A percentile compares a stretch with the other conserved stretches of the same genome.
phyloP scores from a whole-genome alignment of 2,329 filamentous ascomycete species.

The Apiospora rasikravindrae region DNA sequence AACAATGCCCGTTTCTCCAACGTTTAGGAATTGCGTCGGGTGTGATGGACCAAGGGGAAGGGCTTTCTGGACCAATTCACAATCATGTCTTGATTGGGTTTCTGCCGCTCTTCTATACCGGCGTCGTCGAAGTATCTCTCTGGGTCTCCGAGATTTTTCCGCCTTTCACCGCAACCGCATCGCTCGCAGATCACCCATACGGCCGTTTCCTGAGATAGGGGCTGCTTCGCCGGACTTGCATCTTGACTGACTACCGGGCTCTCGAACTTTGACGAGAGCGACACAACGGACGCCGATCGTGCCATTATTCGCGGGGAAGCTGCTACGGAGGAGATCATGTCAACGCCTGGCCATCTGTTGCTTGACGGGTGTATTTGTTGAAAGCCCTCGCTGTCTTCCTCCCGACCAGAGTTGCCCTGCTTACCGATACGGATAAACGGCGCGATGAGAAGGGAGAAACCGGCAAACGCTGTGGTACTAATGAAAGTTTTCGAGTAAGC shows the following conservation, averaged over 20 bases:
- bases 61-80: slow-evolving; percentile 8
- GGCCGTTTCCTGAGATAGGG: slow-evolving; percentile 33
- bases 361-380: slow-evolving; percentile 33
- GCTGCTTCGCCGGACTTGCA: background rate
- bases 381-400: slow-evolving; percentile 17
- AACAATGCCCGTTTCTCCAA: background rate
- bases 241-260: background rate
- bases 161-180: slow-evolving; percentile 35
- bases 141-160: slow-evolving; percentile 33
- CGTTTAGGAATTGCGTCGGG: background rate
- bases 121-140: slow-evolving; percentile 39
- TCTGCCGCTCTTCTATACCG: slow-evolving; percentile 24
- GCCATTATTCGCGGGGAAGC: slow-evolving; percentile 17
- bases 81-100: slow-evolving; percentile 22
- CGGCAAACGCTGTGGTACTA: slow-evolving; percentile 36
- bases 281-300: slow-evolving; percentile 31
- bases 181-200: slow-evolving; percentile 42
- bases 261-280: slow-evolving; percentile 30
- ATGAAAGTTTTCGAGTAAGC: slow-evolving; percentile 40
- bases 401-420: slow-evolving; percentile 28
- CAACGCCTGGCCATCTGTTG: slow-evolving; percentile 39
- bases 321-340: slow-evolving; percentile 28
- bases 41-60: background rate
- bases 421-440: slow-evolving; percentile 39
- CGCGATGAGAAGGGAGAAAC: slow-evolving; percentile 36